Evolutionary conservation across 768 basidiomycete species (phyloP), one percentile per base, ranked within the genome.

Genomic region (Ramaria rubella): DNA sequence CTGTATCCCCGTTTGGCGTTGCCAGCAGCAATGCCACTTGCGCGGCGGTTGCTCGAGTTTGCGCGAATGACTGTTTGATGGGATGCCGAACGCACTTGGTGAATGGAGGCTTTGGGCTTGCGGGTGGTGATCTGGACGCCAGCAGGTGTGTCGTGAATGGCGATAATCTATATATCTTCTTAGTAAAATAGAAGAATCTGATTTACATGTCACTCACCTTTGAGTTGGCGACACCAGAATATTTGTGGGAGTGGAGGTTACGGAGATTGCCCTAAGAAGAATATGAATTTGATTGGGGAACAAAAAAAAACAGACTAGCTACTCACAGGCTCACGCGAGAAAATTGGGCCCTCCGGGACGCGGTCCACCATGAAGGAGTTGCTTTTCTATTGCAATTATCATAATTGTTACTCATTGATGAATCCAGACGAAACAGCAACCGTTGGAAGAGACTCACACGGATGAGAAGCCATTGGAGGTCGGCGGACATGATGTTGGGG

Each of bases 391-490:
- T 21, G 26, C 5, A 60, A 31, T 44, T 3, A 26, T 43, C 23
- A 59, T 11, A 30, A 50, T 43, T 31, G 14, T 61, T n/a, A n/a
- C n/a, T n/a, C n/a, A n/a, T n/a, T n/a, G n/a, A n/a, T n/a, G 42
- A 7, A 54, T 26, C n/a, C 58, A 36, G 15, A n/a, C n/a, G n/a
- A n/a, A n/a, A n/a, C 38, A 12, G 6, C 23, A 49, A n/a, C 34
- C 23, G 27, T 38, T 36, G 23, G 3, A 36, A 31, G 9, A 52
- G 44, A 82, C 86, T 68, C 67, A 90, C 89, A 68, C 89, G 89
- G 70, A 90, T 73, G 60, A 95, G 86, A 70, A 93, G 85, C 93
- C 93, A 95, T 77, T 94, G 81, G 72, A 95, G 89, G 72, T 94
- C 91, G 77, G 75, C 69, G 67, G 90, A 90, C 90, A 92, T 92